A percentile compares a stretch with the other conserved stretches of the same genome.
Conservation (phyloP, 768 basidiomycete genomes). For the Leccinum sublutescens region DNA sequence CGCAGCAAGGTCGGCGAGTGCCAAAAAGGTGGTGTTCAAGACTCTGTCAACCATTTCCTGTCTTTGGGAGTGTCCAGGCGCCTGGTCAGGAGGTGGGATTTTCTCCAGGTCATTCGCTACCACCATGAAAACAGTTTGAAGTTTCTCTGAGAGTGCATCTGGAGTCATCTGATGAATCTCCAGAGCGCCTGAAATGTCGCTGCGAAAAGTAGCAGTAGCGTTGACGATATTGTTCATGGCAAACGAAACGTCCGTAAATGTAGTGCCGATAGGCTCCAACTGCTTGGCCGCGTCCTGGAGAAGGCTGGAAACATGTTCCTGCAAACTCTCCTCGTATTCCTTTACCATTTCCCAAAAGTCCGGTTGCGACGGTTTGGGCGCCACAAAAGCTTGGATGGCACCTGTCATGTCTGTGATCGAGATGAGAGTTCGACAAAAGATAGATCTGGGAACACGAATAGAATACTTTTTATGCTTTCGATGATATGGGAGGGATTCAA, state of each 20-base stretch:
- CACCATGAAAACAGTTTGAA: constrained; percentile 6
- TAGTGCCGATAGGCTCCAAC: constrained; percentile 6
- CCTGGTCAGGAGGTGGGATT: neutral
- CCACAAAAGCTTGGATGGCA: neutral
- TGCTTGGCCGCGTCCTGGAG: neutral
- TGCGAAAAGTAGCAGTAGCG: constrained; percentile 15
- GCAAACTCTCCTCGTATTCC: constrained; percentile 2
- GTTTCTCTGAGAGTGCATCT: constrained; percentile 8
- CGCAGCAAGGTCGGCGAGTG: neutral
- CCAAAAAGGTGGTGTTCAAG: constrained; percentile 2
- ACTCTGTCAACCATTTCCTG: constrained; percentile 6
- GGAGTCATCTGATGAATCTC: constrained; percentile 5
- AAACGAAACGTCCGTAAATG: constrained; percentile 4
- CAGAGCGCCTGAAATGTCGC: constrained; percentile 5
- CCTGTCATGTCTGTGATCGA: neutral
- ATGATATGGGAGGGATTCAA: neutral
- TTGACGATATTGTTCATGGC: constrained; percentile 6
- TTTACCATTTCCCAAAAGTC: constrained; percentile 14
- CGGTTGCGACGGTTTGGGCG: neutral
- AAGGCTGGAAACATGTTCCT: constrained; percentile 3
- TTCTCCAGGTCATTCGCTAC: constrained; percentile 3
- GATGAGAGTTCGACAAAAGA: neutral
- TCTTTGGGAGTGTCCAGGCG: constrained; percentile 6
- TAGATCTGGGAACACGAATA: neutral
- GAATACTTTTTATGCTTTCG: neutral